A percentile compares a stretch with the other conserved stretches of the same genome.
phyloP scores from a whole-genome alignment of 257 asterid genomes.

The Voacanga thouarsii region DNA sequence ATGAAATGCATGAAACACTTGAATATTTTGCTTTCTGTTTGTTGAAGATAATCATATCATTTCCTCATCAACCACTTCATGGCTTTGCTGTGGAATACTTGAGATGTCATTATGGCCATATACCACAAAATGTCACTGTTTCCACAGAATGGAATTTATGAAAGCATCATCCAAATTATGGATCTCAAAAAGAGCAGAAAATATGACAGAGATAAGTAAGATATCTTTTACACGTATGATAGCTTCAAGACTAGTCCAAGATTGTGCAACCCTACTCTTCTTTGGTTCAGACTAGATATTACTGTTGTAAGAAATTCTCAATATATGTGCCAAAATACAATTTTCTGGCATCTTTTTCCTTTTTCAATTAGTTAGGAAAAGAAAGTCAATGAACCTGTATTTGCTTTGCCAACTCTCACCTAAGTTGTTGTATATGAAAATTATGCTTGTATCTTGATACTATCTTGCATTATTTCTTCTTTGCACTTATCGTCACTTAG shows the following conservation, averaged over 20 bases:
- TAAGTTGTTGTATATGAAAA: not conserved
- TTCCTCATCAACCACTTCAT: not conserved
- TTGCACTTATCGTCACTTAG: not conserved
- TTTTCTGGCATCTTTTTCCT: not conserved
- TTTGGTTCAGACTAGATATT: not conserved
- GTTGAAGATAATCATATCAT: not conserved
- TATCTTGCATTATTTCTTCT: not conserved
- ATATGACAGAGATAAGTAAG: not conserved
- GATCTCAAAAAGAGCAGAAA: not conserved
- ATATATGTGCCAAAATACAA: not conserved
- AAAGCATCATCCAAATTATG: not conserved
- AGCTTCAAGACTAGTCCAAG: not conserved
- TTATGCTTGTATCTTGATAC: not conserved
- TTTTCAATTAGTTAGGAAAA: not conserved
- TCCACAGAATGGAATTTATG: not conserved
- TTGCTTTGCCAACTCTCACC: not conserved
- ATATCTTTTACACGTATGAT: not conserved
- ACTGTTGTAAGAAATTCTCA: not conserved
- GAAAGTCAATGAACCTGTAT: not conserved
- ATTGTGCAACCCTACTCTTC: not conserved
- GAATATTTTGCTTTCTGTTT: not conserved
- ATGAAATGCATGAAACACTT: not conserved
- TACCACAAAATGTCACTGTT: not conserved
- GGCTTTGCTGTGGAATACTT: not conserved
- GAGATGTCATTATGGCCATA: not conserved